Conservation (phyloP, 2,329 filamentous ascomycete genomes). For the Beauveria sp. region DNA sequence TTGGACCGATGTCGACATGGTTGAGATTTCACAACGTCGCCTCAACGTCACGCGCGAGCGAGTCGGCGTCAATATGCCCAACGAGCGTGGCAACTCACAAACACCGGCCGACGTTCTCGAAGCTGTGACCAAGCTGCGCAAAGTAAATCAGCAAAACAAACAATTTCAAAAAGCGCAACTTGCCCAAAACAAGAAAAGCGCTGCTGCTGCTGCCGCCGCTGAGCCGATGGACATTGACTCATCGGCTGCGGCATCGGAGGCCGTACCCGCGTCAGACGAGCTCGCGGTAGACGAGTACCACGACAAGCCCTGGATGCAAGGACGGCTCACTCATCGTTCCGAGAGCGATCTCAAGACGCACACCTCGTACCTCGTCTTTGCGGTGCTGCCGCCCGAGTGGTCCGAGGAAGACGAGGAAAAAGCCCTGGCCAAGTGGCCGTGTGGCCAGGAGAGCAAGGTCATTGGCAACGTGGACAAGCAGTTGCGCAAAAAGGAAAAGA, state of each 20-base stretch:
- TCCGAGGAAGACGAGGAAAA: conserved; percentile 69
- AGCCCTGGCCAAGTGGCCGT: conserved; percentile 57
- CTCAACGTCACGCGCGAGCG: conserved; percentile 78
- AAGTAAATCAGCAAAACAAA: conserved; percentile 63
- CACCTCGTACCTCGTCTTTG: conserved; percentile 95
- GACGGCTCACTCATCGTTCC: conserved; percentile 68
- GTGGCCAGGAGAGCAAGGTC: conserved; percentile 43
- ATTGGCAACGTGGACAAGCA: conserved; percentile 48
- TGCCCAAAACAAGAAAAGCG: conserved; percentile 18
- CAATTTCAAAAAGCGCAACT: conserved; percentile 48
- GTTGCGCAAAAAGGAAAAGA: conserved; percentile 48
- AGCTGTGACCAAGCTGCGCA: conserved; percentile 63
- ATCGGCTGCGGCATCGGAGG: conserved; percentile 19
- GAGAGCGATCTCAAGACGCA: conserved; percentile 91
- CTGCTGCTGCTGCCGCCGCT: conserved; percentile 19
- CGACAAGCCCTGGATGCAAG: conserved; percentile 62
- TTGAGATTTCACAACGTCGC: conserved; percentile 73
- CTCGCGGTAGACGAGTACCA: conserved; percentile 18
- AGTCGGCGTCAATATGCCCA: conserved; percentile 56
- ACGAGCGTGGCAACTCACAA: conserved; percentile 64
- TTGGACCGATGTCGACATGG: conserved; percentile 91
- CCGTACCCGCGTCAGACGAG: conserved; percentile 18
- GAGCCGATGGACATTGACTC: conserved; percentile 33
- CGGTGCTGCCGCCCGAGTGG: conserved; percentile 82
- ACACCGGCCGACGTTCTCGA: conserved; percentile 70